These are phyloP conservation scores for Ogataea dorogensis DNA, from an alignment of 805 yeast genomes.

Conservation along the genomic window DNA sequence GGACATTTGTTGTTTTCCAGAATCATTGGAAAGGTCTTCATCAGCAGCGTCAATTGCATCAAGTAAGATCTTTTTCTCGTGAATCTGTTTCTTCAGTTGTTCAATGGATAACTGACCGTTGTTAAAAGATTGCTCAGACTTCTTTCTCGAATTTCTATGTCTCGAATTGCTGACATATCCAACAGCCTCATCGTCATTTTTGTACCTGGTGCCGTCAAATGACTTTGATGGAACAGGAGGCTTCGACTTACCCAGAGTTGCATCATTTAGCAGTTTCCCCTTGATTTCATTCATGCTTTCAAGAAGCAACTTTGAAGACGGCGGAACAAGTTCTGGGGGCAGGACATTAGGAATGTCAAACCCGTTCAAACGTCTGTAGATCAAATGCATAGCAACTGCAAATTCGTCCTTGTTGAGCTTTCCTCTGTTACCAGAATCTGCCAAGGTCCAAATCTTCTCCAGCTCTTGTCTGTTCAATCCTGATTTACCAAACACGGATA, in stretches of 20 bases:
- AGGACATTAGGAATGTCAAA: constrained; percentile 75
- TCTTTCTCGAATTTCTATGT: constrained; percentile 44
- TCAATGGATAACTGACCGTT: constrained; percentile 45
- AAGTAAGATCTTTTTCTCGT: constrained; percentile 68
- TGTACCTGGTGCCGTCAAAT: constrained; percentile 57
- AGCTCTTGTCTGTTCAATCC: constrained; percentile 84
- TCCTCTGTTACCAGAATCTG: constrained; percentile 82
- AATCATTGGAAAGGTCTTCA: constrained; percentile 37
- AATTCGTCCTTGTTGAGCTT: constrained; percentile 85
- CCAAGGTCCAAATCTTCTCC: constrained; percentile 87
- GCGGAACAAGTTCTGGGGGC: constrained; percentile 90
- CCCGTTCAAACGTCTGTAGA: constrained; percentile 87
- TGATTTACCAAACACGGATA: constrained; percentile 83
- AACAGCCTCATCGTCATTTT: constrained; percentile 69
- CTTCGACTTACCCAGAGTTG: constrained; percentile 27
- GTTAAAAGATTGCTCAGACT: constrained; percentile 18
- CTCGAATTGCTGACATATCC: constrained; percentile 61
- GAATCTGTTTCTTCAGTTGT: constrained; percentile 60
- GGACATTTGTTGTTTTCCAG: constrained; percentile 36
- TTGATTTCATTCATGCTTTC: constrained; percentile 72
- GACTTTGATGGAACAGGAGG: constrained; percentile 29
- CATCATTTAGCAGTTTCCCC: constrained; percentile 49
- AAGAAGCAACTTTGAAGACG: constrained; percentile 72
- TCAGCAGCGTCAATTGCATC: constrained; percentile 73
- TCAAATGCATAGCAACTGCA: constrained; percentile 95